A percentile compares a stretch with the other conserved stretches of the same genome.
These are phyloP conservation scores for Ophiostoma fasciatum DNA, from an alignment of 2,329 filamentous ascomycete species.

Conservation along the genomic window DNA sequence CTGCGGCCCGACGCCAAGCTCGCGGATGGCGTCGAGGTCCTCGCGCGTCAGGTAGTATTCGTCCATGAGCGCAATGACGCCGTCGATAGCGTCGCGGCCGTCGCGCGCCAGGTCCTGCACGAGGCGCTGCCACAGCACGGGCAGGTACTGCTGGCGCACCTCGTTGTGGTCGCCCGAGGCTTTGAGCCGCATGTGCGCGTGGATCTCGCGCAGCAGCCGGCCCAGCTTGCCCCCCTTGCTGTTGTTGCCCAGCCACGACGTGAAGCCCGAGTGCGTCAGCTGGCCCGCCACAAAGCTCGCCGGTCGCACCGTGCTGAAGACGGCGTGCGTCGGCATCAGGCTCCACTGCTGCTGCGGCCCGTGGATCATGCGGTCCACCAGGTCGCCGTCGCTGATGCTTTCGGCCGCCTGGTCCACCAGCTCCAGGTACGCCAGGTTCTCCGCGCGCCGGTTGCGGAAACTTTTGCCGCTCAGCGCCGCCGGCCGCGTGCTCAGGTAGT, in stretches of 20 bases:
- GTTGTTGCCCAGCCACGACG: conserved; percentile 88
- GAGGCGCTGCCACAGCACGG: conserved; percentile 69
- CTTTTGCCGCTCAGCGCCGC: conserved; percentile 39
- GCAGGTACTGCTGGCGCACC: conserved; percentile 86
- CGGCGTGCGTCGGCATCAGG: conserved; percentile 88
- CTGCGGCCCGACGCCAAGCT: conserved; percentile 80
- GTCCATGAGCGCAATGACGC: conserved; percentile 91
- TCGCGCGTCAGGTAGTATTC: conserved; percentile 90
- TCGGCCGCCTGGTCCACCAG: conserved; percentile 77
- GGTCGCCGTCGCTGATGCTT: conserved; percentile 92
- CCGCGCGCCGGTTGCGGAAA: conserved; percentile 48
- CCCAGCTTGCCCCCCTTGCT: conserved; percentile 69
- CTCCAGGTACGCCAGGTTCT: conserved; percentile 70
- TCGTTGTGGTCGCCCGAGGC: conserved; percentile 87
- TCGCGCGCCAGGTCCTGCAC: conserved; percentile 60
- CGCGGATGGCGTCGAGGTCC: conserved; percentile 84
- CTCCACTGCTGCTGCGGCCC: conserved; percentile 97
- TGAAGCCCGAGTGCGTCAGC: conserved; percentile 62
- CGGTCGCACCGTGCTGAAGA: conserved; percentile 88
- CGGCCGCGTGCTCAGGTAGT: conserved; percentile 79
- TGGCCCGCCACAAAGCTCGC: conserved; percentile 76
- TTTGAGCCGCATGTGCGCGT: conserved; percentile 88
- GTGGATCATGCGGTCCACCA: conserved; percentile 97
- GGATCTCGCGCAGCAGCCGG: conserved; percentile 80
- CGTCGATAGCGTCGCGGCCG: conserved; percentile 67